phyloP scores from a whole-genome alignment of 2,329 filamentous ascomycete species.

The Hypoxylon sp. region DNA sequence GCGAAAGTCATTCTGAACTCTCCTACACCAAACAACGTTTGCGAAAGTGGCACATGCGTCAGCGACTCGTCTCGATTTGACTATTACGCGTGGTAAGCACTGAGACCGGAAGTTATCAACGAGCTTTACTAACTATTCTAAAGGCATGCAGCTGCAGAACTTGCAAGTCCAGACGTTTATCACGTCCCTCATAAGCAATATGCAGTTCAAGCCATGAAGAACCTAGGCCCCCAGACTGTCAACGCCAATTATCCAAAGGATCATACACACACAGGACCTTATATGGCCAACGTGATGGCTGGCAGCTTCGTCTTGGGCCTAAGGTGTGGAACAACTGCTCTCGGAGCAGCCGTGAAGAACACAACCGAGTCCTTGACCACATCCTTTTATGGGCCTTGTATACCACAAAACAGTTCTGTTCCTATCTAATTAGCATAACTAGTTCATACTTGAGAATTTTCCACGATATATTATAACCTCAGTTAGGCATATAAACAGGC shows the following conservation, averaged over 20 bases:
- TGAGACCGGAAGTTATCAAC: background rate
- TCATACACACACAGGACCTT: constrained; percentile 73
- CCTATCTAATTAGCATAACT: constrained; percentile 40
- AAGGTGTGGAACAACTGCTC: constrained; percentile 62
- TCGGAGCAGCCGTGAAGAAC: constrained; percentile 56
- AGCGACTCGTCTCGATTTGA: constrained; percentile 69
- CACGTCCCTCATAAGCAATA: constrained; percentile 75
- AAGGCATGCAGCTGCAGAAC: constrained; percentile 56
- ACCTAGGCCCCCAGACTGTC: constrained; percentile 64
- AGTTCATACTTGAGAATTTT: background rate
- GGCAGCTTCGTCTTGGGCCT: constrained; percentile 71
- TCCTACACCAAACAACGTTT: constrained; percentile 71
- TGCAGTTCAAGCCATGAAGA: constrained; percentile 67
- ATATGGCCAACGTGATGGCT: constrained; percentile 69
- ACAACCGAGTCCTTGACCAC: constrained; percentile 53
- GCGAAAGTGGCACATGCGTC: constrained; percentile 68
- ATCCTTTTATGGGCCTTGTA: constrained; percentile 52
- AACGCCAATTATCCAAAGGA: constrained; percentile 71
- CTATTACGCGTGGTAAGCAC: constrained; percentile 64
- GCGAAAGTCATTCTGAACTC: constrained; percentile 72
- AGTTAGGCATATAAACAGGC: background rate
- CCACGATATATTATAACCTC: background rate
- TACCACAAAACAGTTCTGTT: constrained; percentile 51
- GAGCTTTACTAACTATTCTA: constrained; percentile 3
- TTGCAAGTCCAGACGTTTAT: constrained; percentile 60